Percentiles rank a stretch among this genome's conserved stretches.
Evolutionary conservation across 768 basidiomycete genomes (phyloP).

Genomic region (Paxillus ammoniavirescens): DNA sequence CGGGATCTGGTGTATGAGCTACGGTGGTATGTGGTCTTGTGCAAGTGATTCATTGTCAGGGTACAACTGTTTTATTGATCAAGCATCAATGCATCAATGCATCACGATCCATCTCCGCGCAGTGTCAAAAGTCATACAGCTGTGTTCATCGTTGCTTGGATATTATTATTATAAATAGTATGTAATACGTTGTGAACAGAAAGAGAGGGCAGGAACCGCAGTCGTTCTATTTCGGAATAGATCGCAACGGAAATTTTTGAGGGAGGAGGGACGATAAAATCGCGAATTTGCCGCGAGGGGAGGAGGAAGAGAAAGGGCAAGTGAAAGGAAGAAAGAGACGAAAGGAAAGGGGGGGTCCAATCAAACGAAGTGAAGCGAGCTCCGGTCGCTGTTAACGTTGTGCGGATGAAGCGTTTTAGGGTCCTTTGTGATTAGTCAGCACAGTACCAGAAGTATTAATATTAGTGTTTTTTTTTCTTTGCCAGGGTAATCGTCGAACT

Average conservation of each 20-base stretch:
- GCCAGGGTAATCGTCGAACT: background rate
- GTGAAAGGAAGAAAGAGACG: background rate
- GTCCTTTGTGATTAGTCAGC: conserved; percentile 2
- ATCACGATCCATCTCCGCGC: no score
- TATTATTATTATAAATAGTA: no score
- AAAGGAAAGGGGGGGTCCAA: no score
- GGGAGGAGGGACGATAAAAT: background rate
- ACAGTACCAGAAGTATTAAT: background rate
- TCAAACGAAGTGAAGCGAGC: no score
- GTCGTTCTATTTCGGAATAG: background rate
- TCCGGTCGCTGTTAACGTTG: no score
- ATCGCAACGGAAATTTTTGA: background rate
- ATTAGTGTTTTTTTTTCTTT: background rate
- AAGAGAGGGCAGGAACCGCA: background rate
- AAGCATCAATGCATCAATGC: no score
- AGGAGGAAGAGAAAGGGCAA: background rate
- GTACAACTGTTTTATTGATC: no score
- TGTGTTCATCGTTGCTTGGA: no score
- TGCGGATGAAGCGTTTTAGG: background rate
- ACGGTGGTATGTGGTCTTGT: background rate
- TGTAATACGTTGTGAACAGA: no score
- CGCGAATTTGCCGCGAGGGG: background rate
- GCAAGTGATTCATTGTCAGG: no score
- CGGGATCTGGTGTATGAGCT: conserved; percentile 18
- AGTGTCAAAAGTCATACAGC: no score